A percentile compares a stretch with the other conserved stretches of the same genome.
Evolutionary conservation across 2,329 filamentous ascomycete species (phyloP).

Genomic region (Phyllachora maydis): DNA sequence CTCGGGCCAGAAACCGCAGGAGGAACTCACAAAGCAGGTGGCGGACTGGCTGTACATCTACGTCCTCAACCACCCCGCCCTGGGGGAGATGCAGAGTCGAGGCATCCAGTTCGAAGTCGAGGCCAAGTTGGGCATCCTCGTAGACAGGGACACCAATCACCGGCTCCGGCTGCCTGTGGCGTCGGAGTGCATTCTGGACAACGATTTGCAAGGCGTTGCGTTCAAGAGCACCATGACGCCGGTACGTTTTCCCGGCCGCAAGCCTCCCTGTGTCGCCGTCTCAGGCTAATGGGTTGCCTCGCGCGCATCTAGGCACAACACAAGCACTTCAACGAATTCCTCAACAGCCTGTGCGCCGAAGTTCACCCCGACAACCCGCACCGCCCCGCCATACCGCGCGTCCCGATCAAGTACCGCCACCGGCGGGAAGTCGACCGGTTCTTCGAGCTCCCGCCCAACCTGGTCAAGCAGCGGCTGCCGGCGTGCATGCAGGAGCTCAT

Average conservation of each 20-base stretch:
- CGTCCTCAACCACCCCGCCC: constrained; percentile 46
- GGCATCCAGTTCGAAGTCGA: constrained; percentile 78
- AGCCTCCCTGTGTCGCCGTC: constrained; percentile 1
- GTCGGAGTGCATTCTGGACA: constrained; percentile 49
- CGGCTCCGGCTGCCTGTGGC: constrained; percentile 46
- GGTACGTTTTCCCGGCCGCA: constrained; percentile 27
- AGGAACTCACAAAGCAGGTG: constrained; percentile 55
- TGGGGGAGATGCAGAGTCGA: constrained; percentile 37
- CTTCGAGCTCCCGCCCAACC: constrained; percentile 45
- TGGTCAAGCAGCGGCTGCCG: constrained; percentile 40
- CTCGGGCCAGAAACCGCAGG: constrained; percentile 46
- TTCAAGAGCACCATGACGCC: constrained; percentile 87
- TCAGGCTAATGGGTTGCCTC: background rate
- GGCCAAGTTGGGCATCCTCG: constrained; percentile 72
- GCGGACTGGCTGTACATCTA: constrained; percentile 63
- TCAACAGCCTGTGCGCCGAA: constrained; percentile 49
- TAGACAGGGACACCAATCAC: constrained; percentile 50
- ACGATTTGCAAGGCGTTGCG: constrained; percentile 32
- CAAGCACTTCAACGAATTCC: constrained; percentile 60
- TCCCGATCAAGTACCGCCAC: constrained; percentile 62
- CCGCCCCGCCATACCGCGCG: constrained; percentile 20
- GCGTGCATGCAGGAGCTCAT: constrained; percentile 41
- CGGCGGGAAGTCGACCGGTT: constrained; percentile 69
- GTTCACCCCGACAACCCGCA: constrained; percentile 31
- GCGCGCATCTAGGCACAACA: constrained; percentile 59